phyloP scores from a whole-genome alignment of 139 green algal genomes.

The Coelastrella sp. region DNA sequence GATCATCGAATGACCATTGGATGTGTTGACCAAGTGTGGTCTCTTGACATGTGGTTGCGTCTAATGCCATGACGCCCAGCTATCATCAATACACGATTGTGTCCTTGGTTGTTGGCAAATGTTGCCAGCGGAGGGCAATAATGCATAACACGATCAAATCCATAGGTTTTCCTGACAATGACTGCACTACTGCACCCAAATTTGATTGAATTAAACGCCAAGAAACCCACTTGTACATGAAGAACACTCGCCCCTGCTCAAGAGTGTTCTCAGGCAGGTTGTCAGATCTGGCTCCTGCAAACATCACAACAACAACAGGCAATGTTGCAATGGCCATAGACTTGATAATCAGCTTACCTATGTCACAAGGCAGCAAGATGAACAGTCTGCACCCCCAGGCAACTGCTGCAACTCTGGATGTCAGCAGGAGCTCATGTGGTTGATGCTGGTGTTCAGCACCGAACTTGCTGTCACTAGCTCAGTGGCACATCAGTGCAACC shows the following conservation, averaged over 20 bases:
- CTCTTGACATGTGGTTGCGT: background rate
- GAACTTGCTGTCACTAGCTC: no score
- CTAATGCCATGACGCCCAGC: background rate
- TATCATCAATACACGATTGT: background rate
- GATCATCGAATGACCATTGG: background rate
- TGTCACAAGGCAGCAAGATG: no score
- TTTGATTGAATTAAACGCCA: background rate
- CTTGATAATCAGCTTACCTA: no score
- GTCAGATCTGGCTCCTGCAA: background rate
- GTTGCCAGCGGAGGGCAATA: background rate
- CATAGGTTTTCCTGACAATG: background rate
- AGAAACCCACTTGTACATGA: slow-evolving; percentile 27
- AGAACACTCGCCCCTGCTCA: slow-evolving; percentile 30
- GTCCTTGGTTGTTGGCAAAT: background rate
- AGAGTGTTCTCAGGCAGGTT: slow-evolving; percentile 14
- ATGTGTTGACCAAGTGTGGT: background rate
- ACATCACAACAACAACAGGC: background rate
- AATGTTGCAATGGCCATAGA: no score
- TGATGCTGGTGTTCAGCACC: no score
- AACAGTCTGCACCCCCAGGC: no score
- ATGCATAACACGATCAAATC: background rate
- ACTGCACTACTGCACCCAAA: background rate
- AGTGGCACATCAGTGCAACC: no score
- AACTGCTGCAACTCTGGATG: no score
- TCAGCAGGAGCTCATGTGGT: no score